Evolutionary conservation across 495 filamentous ascomycete species (phyloP).

Genomic region (Penicillium parvum): DNA sequence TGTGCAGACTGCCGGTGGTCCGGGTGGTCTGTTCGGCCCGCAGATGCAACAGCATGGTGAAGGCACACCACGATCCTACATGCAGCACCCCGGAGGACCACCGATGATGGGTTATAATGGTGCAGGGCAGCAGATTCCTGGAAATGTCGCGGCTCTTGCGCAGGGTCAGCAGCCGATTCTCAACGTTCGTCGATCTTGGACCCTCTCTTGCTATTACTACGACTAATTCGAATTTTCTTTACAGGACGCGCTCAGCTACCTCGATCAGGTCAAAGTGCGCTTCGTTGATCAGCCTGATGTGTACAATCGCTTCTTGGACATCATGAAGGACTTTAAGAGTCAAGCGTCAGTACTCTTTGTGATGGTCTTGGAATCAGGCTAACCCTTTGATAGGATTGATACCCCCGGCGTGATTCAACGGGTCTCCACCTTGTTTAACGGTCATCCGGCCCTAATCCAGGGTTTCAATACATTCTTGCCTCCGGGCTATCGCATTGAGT

Average conservation of each 20-base stretch:
- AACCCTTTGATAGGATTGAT: conserved; percentile 64
- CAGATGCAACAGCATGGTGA: conserved; percentile 56
- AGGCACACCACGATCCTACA: conserved; percentile 56
- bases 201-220: background rate
- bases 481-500: conserved; percentile 96
- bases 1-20: conserved; percentile 62
- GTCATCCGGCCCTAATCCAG: conserved; percentile 93
- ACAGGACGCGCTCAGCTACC: conserved; percentile 92
- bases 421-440: conserved; percentile 93
- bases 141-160: conserved; percentile 55
- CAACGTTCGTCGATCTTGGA: conserved; percentile 60
- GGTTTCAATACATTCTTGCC: conserved; percentile 99
- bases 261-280: conserved; percentile 98
- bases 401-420: conserved; percentile 97
- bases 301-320: conserved; percentile 96
- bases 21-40: conserved; percentile 61
- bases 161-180: conserved; percentile 95
- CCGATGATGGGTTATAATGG: conserved; percentile 58
- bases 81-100: conserved; percentile 57
- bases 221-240: conserved; percentile 13
- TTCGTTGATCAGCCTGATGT: conserved; percentile 97
- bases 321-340: conserved; percentile 99
- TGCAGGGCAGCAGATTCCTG: conserved; percentile 43
- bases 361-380: background rate
- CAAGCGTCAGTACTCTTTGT: conserved; percentile 64